A percentile compares a stretch with the other conserved stretches of the same genome.
Conservation (phyloP, 1,284 basidiomycete genomes). For the Mrakiaceae sp. region DNA sequence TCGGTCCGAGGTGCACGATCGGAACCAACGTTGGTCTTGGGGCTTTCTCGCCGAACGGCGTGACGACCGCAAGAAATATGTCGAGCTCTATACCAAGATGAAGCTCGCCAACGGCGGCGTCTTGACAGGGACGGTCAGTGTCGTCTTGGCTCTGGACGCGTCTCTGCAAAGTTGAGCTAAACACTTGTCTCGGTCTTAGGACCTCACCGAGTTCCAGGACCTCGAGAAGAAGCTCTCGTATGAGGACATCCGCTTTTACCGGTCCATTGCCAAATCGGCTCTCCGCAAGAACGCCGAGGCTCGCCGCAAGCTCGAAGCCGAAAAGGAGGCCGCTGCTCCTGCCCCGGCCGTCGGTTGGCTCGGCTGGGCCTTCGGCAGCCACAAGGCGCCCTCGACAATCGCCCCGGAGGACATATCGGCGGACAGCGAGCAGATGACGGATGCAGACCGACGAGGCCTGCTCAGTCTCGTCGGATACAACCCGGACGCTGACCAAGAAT, state of each 20-base stretch:
- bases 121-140: constrained; percentile 43
- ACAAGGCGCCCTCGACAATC: constrained; percentile 33
- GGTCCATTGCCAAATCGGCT: constrained; percentile 84
- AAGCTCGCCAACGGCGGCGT: constrained; percentile 42
- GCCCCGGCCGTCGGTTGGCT: constrained; percentile 52
- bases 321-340: constrained; percentile 39
- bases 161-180: background rate
- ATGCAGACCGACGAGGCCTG: constrained; percentile 83
- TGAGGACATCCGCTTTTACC: constrained; percentile 95
- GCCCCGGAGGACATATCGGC: constrained; percentile 22
- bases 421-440: constrained; percentile 51
- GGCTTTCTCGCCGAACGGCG: constrained; percentile 76
- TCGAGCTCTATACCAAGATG: constrained; percentile 65
- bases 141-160: no score
- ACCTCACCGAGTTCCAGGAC: constrained; percentile 22
- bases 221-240: constrained; percentile 80
- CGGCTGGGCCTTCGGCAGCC: constrained; percentile 68
- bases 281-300: constrained; percentile 73
- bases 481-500: constrained; percentile 61
- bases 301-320: constrained; percentile 55
- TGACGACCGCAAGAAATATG: constrained; percentile 71
- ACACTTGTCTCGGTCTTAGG: background rate
- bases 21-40: constrained; percentile 83
- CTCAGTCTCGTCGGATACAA: constrained; percentile 94
- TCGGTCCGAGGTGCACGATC: constrained; percentile 73